phyloP scores from a whole-genome alignment of 1,139 yeast genomes.

The Scheffersomyces quercinus region DNA sequence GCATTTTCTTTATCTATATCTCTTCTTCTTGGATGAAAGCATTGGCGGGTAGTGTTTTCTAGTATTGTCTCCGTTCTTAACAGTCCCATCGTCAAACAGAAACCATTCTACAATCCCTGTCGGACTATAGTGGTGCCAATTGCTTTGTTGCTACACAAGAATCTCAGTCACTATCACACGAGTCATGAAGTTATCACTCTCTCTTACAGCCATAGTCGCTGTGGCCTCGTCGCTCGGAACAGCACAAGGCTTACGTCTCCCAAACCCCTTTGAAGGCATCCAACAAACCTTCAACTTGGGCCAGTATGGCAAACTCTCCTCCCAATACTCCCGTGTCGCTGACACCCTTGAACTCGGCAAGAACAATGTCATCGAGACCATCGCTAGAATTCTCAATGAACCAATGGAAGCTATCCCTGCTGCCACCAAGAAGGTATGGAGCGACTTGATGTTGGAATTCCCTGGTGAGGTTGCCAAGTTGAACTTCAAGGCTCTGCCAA shows the following conservation, averaged over 20 bases:
- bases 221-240: conserved; percentile 24
- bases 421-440: conserved; percentile 56
- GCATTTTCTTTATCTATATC: no score
- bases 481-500: conserved; percentile 52
- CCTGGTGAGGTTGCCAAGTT: conserved; percentile 53
- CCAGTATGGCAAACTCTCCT: conserved; percentile 10
- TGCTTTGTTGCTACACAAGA: no score
- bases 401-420: conserved; percentile 47
- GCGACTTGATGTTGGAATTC: conserved; percentile 57
- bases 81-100: no score
- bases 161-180: no score
- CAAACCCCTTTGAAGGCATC: conserved; percentile 26
- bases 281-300: conserved; percentile 30
- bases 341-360: conserved; percentile 19
- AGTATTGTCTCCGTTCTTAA: no score
- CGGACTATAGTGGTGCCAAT: no score
- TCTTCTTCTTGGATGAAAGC: no score
- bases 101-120: no score
- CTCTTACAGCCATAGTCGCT: conserved; percentile 22
- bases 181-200: conserved; percentile 30
- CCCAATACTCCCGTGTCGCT: conserved; percentile 16
- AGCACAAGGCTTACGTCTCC: conserved; percentile 32
- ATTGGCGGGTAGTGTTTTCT: no score
- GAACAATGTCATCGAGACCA: conserved; percentile 26
- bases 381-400: conserved; percentile 44